Base-by-base conservation (phyloP, 169 alveolate species). In the Eimeria necatrix region DNA sequence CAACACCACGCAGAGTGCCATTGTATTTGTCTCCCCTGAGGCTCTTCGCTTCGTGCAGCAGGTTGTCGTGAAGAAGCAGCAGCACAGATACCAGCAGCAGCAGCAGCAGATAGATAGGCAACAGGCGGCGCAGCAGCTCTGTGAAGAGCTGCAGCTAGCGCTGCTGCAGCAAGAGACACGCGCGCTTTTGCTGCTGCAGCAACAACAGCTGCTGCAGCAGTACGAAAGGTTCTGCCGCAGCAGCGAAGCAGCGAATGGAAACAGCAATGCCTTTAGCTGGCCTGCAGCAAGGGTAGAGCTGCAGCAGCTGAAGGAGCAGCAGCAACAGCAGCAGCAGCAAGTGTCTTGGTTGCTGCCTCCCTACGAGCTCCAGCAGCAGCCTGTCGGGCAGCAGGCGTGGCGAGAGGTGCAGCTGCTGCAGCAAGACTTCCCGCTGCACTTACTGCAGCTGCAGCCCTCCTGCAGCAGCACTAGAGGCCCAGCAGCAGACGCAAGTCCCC, bases 351-450 rank as follows among this genome's bases (percentile, higher is more conserved):
- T 60, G 81, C 92, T 84, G 59, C 92, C 90, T 52, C 90, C 90
- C 32, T 81, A 84, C 49, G 92, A 84, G 74, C 92, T 60, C 80
- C 92, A 84, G 92, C 92, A 84, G 81, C 76, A 84, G 74, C 92
- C 41, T 8, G 81, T 32, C 3, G 81, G 80, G 49, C 26, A 68
- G 56, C 80, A 48, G 59, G 80, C 18, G 48, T 32, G 80, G 92
- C 26, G 52, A 16, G 92, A 61, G 61, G 60, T 84, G 81, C 81
- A 61, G 92, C 81, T 32, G 76, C 76, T 60, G 81, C 92, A 61
- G 92, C 81, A 84, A 60, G 92, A 81, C 52, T 51, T 81, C 26
- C 90, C 90, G 71, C 73, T 81, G 90, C 90, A 81, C 73, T 73
- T 81, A 73, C 90, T 81, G 90, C 71, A 81, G 59, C 68, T 81